Base-by-base conservation (phyloP, 495 filamentous ascomycete genomes). In the Hyaloscypha hepaticicola region DNA sequence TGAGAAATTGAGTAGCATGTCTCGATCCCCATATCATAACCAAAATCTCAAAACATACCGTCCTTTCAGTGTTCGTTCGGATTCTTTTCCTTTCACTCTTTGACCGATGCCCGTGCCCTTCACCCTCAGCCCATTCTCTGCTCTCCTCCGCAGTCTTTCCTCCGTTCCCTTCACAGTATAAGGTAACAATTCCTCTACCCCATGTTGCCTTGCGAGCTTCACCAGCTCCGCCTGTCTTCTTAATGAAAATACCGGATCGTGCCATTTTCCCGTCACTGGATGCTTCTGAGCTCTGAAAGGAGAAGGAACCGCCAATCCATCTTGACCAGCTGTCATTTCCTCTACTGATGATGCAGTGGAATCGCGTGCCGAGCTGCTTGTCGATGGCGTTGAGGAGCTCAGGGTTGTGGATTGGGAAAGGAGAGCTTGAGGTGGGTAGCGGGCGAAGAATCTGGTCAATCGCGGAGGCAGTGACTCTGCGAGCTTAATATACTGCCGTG, bases 81-180 rank as follows among this genome's bases (percentile, higher is more conserved):
- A 91, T 74, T 84, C 82, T 77, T 97, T 91, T 72, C 95, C 95
- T 87, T 97, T 97, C 69, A 96, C 93, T 75, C 84, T 86, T 80
- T 96, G 85, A n/a, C 92, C 93, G 65, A 91, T 84, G 80, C 94
- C 91, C 21, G 95, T 97, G 69, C 93, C 91, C 83, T 90, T 95
- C 67, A 96, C 87, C 51, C 85, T 79, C 69, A 96, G 73, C 31
- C 92, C 93, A 60, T 87, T 78, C 79, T 93, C 88, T 50, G 86
- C 81, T 58, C 87, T 78, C 73, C 83, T 83, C 73, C 77, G 77
- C 70, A 88, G 77, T 76, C 86, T 86, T 73, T 80, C 85, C 63
- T 86, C 87, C 5, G 90, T 88, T 63, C 87, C 84, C 82, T 99
- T 99, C 45, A 78, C 77, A 0, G 87, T 89, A 62, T 79, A 83